Evolutionary conservation across 2,329 filamentous ascomycete species (phyloP).

Genomic region (Pleomassaria siparia): DNA sequence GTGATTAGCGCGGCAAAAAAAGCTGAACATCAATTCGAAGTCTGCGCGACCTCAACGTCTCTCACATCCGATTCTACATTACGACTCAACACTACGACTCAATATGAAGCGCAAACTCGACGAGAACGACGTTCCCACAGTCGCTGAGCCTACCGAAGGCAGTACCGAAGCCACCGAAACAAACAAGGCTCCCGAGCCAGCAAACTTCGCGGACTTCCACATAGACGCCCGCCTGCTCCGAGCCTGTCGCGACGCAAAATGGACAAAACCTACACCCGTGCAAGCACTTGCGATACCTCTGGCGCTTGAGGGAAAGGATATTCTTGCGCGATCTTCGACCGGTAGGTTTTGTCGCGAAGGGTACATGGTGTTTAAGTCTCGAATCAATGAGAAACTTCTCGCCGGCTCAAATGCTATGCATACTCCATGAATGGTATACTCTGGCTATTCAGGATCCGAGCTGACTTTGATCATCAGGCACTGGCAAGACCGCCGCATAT

Average conservation of each 20-base stretch:
- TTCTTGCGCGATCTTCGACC: constrained; percentile 92
- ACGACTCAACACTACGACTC: too few relatives aligned
- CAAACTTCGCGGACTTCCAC: constrained; percentile 69
- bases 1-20: too few relatives aligned
- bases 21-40: background rate
- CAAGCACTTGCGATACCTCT: constrained; percentile 87
- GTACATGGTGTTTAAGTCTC: too few relatives aligned
- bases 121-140: constrained; percentile 50
- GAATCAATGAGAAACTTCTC: too few relatives aligned
- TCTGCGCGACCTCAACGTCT: background rate
- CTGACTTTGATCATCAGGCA: too few relatives aligned
- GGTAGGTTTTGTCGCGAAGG: too few relatives aligned
- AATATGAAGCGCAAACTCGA: constrained; percentile 53
- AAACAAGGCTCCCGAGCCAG: constrained; percentile 12
- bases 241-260: constrained; percentile 81
- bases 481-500: constrained; percentile 97
- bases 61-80: background rate
- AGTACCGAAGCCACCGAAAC: constrained; percentile 17
- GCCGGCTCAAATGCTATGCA: too few relatives aligned
- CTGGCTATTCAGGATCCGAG: too few relatives aligned
- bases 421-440: too few relatives aligned
- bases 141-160: constrained; percentile 14
- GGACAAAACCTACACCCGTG: constrained; percentile 79
- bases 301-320: constrained; percentile 82
- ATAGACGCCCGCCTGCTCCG: constrained; percentile 85